Base-by-base conservation (phyloP, 768 basidiomycete species). In the Cystobasidium ongulense region DNA sequence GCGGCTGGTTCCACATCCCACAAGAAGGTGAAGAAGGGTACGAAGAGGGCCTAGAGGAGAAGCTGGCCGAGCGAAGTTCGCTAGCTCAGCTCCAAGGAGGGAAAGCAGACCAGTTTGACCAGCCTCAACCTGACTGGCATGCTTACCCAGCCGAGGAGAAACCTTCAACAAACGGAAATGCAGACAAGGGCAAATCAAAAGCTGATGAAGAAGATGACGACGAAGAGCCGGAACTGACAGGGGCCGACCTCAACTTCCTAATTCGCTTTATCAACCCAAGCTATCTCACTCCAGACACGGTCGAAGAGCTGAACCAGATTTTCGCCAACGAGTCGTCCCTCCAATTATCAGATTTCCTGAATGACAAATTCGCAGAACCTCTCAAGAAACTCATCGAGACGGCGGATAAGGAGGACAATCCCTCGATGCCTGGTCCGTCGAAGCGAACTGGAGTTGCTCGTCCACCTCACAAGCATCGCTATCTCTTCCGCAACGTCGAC, bases 1-100 rank as follows among this genome's bases (percentile, higher is more conserved):
- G 90, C 77, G 95, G 95, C 7, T 98, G 95, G 95, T 98, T 97
- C 83, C 95, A 98, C 80, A 87, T 88, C 27, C 89, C 92, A 0
- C 88, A 95, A 78, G 88, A 89, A 76, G 92, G 90, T 13, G 95
- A 98, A 80, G 90, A 92, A 43, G 93, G 91, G 0, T 92, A 91
- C 78, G 84, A 86, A 59, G 87, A 27, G 13, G 57, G 57, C 2
- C 27, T 59, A 13, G 57, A 59, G 29, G 57, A 59, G 33, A 59
- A 59, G 27, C 23, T 59, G 25, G 57, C 57, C 25, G 57, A 59
- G 27, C 25, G 57, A 59, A 59, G 57, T 23, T 59, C 57, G 4
- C 57, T 59, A 17, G 29, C 25, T 2, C 57, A 59, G 29, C 33
- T 59, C 17, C 57, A 59, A 35, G 57, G 57, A 17, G 57, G 57